Evolutionary conservation across 768 basidiomycete genomes (phyloP), one percentile per base, ranked within the genome.

Genomic region (Favolaschia claudopus): DNA sequence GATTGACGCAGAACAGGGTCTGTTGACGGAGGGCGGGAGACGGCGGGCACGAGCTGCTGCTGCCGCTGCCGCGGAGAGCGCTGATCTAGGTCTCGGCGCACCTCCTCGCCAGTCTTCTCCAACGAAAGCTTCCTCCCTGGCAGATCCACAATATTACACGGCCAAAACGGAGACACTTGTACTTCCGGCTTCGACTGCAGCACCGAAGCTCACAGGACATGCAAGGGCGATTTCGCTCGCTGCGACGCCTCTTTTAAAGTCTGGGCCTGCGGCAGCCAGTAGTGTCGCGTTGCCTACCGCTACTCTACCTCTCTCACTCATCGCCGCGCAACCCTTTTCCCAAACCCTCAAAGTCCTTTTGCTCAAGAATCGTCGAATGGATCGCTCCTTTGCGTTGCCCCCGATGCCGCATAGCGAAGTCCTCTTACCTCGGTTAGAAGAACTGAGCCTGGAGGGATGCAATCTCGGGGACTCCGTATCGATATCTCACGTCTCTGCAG

Each of bases 381-480:
- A 95, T 67, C 77, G 84, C 27, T 83, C 85, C 0, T 85, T 91
- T 68, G 73, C 76, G 13, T 65, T 93, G 5, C 89, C 90, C 3
- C 55, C 64, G 15, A 45, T 69, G 7, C 48, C 67, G 0, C 71
- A 73, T 7, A 70, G 68, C n/a, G 68, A 65, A 25, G 75, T 75
- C 0, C 74, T 86, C 45, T 73, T 95, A 28, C 91, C 91, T 0
- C 74, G 71, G 31, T 74, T 95, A 29, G 91, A 93, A 69, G 93
- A 93, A 67, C 82, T 95, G 10, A 78, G 78, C 62, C 71, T 94
- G 36, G 89, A 91, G 67, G 89, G 88, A 6, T 95, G 93, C 66
- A 84, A 84, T 55, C 76, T 95, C 7, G 68, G 79, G 15, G 89
- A 93, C 66, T 65, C 70, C 2, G 79, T 92, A n/a, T 57, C 82